Base-by-base conservation (phyloP, 2,329 filamentous ascomycete species). In the Juglanconis oblonga region DNA sequence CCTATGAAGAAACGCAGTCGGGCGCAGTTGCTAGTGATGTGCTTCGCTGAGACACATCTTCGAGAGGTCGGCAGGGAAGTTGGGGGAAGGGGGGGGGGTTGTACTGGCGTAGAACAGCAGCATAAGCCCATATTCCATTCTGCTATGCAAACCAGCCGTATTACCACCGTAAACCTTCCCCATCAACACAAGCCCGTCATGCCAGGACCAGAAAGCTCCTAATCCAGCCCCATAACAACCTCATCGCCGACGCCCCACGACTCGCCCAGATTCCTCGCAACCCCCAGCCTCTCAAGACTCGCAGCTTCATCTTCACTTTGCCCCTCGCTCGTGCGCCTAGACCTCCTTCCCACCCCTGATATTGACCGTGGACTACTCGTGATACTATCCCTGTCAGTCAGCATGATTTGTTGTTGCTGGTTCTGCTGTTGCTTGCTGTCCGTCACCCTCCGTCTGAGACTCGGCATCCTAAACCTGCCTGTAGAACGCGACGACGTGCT, bases 241-340 rank as follows among this genome's bases (percentile, higher is more conserved):
- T 96, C 92, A 71, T 97, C 92, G 1, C 90, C 90, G 53, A 96
- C 83, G 0, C 91, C 90, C 87, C 92, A 92, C 67, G 85, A 83
- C 3, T 74, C 82, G 44, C 36, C 31, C 29, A 24, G 14, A 17
- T 17, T 13, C 36, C 52, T 17, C 24, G 29, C 11, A 8, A 54
- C 38, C 66, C 77, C 87, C 66, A 56, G 29, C 17, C 51, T 45
- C 14, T 82, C 85, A 51, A 83, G 67, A 40, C 72, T 67, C 40
- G 72, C 73, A 24, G 74, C 72, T 36, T 71, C 78, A 51, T 78
- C 80, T 55, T 79, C 74, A 57, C 74, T 76, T 49, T 73, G 74
- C 31, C 73, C 72, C 42, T 78, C 77, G 61, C 77, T 80, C 9
- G 73, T 69, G 60, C 78, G 72, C 53, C 77, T 72, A 42, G 71